A percentile compares a stretch with the other conserved stretches of the same genome.
Conservation (phyloP, 495 filamentous ascomycete species). For the Aeminium ludgeri region DNA sequence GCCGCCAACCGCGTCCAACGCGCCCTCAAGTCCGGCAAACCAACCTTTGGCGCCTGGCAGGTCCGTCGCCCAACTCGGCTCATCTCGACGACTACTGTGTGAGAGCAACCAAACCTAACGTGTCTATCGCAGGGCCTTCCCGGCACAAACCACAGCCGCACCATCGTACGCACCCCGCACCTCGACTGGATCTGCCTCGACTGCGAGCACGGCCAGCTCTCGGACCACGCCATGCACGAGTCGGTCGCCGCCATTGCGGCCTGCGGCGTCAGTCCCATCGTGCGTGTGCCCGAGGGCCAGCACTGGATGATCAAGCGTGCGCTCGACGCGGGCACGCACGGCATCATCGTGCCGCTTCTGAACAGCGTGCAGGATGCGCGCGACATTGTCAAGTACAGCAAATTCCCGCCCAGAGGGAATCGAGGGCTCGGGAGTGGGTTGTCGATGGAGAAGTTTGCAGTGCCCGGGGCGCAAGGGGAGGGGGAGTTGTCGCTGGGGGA, state of each 20-base stretch:
- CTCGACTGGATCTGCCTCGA: slow-evolving; percentile 65
- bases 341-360: slow-evolving; percentile 27
- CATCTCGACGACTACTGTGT: neutral
- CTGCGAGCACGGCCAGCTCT: slow-evolving; percentile 60
- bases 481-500: slow-evolving; percentile 33
- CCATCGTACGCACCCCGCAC: slow-evolving; percentile 44
- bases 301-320: slow-evolving; percentile 30
- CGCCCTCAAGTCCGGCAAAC: slow-evolving; percentile 37
- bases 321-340: slow-evolving; percentile 28
- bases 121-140: slow-evolving; percentile 50
- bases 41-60: slow-evolving; percentile 44
- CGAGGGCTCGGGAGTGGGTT: slow-evolving; percentile 27
- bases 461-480: slow-evolving; percentile 19
- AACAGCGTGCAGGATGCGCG: slow-evolving; percentile 23
- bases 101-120: neutral
- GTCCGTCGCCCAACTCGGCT: slow-evolving; percentile 4
- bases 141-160: slow-evolving; percentile 51
- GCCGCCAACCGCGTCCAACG: slow-evolving; percentile 45
- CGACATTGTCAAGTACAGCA: slow-evolving; percentile 22
- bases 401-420: slow-evolving; percentile 25
- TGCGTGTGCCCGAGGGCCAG: slow-evolving; percentile 26
- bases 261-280: slow-evolving; percentile 23
- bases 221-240: slow-evolving; percentile 68
- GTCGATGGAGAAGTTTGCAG: slow-evolving; percentile 42
- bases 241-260: slow-evolving; percentile 42